Evolutionary conservation across 805 yeast genomes (phyloP).

Genomic region (Torulaspora franciscae): DNA sequence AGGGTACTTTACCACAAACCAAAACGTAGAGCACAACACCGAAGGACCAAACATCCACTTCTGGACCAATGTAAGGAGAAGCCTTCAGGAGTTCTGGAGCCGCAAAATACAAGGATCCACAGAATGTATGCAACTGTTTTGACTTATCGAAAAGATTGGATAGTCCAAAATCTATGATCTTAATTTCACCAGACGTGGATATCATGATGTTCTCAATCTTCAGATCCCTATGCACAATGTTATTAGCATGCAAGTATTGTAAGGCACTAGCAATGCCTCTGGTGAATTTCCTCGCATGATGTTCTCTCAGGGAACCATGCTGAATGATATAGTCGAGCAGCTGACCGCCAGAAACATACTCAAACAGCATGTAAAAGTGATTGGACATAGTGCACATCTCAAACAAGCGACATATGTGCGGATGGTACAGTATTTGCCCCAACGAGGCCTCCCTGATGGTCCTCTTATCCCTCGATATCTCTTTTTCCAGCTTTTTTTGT

Average conservation of each 20-base stretch:
- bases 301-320: constrained; percentile 90
- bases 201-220: constrained; percentile 96
- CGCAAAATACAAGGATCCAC: constrained; percentile 97
- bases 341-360: constrained; percentile 95
- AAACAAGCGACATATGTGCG: constrained; percentile 83
- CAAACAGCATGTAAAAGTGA: constrained; percentile 95
- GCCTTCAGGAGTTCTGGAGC: constrained; percentile 96
- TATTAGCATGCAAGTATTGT: constrained; percentile 88
- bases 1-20: constrained; percentile 97
- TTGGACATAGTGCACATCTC: constrained; percentile 96
- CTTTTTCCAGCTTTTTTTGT: constrained; percentile 71
- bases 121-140: constrained; percentile 78
- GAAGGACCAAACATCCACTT: constrained; percentile 97
- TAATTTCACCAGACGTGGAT: constrained; percentile 86
- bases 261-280: constrained; percentile 91
- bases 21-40: constrained; percentile 93
- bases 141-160: constrained; percentile 77
- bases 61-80: constrained; percentile 91
- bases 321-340: constrained; percentile 94
- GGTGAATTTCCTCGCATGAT: constrained; percentile 90
- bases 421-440: constrained; percentile 85
- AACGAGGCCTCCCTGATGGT: constrained; percentile 94
- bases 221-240: constrained; percentile 93
- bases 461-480: constrained; percentile 83
- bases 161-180: constrained; percentile 93